phyloP scores from a whole-genome alignment of 768 basidiomycete species.

The Lactifluus hygrophoroides region DNA sequence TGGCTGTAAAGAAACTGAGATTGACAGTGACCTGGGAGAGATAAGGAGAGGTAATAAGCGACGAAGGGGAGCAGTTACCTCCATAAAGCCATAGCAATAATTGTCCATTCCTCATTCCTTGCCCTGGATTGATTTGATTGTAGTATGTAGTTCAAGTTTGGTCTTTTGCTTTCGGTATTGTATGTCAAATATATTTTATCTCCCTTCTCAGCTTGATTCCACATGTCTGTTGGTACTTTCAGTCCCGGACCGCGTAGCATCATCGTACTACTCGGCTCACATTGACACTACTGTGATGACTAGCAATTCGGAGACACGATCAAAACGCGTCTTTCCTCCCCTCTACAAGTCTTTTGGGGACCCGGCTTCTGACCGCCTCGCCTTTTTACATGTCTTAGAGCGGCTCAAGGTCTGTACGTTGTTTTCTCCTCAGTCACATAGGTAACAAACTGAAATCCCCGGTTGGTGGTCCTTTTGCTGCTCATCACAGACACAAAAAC shows the following conservation, averaged over 20 bases:
- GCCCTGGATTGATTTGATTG: background rate
- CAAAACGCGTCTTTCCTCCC: constrained; percentile 47
- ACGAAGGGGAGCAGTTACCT: constrained; percentile 33
- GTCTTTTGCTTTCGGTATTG: background rate
- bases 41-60: constrained; percentile 70
- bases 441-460: no score
- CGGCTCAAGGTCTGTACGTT: constrained; percentile 62
- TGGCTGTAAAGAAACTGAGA: constrained; percentile 55
- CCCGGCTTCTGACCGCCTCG: constrained; percentile 57
- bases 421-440: background rate
- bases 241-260: no score
- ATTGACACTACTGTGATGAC: background rate
- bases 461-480: background rate
- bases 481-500: constrained; percentile 72
- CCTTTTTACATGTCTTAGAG: constrained; percentile 86
- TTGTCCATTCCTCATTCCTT: background rate
- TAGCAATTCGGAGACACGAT: background rate
- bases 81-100: constrained; percentile 18
- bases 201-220: background rate
- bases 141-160: background rate
- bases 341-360: constrained; percentile 50
- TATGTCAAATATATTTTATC: background rate
- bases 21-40: constrained; percentile 69
- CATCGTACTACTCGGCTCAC: no score
- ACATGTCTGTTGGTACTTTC: no score